These are phyloP conservation scores for Colletotrichum falcatum DNA, from an alignment of 2,329 filamentous ascomycete species.

Conservation along the genomic window DNA sequence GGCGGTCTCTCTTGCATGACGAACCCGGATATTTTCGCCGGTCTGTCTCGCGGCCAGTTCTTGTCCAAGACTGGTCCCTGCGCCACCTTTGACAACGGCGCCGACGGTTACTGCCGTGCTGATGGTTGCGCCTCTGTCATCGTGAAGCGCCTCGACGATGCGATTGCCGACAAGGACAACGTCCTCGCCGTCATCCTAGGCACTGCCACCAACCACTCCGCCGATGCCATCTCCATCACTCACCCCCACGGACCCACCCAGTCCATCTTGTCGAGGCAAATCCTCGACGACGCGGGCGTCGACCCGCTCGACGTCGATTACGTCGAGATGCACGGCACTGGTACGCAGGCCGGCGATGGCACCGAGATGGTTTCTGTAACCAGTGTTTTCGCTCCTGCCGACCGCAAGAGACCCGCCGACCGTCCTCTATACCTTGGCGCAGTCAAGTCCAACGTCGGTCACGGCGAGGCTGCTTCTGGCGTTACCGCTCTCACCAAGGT, in stretches of 20 bases:
- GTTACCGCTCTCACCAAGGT: conserved; percentile 73
- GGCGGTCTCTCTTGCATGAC: conserved; percentile 84
- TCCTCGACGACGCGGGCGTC: conserved; percentile 79
- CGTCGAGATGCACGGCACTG: conserved; percentile 91
- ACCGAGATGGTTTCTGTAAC: conserved; percentile 85
- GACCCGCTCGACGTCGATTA: conserved; percentile 84
- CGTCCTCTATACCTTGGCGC: conserved; percentile 72
- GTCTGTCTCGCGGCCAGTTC: conserved; percentile 81
- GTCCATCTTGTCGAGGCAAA: conserved; percentile 75
- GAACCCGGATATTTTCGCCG: conserved; percentile 84
- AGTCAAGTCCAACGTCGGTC: conserved; percentile 74
- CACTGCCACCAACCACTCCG: conserved; percentile 83
- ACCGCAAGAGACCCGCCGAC: conserved; percentile 58
- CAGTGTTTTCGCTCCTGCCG: conserved; percentile 61
- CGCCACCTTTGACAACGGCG: conserved; percentile 83
- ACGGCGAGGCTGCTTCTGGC: conserved; percentile 72
- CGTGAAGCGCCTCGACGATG: conserved; percentile 84
- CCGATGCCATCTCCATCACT: conserved; percentile 84
- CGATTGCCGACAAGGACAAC: conserved; percentile 80
- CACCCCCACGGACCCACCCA: conserved; percentile 85
- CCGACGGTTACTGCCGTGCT: conserved; percentile 85
- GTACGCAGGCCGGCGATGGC: conserved; percentile 86
- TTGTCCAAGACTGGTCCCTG: conserved; percentile 81
- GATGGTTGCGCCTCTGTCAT: conserved; percentile 81
- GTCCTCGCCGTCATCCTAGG: conserved; percentile 81